phyloP scores from a whole-genome alignment of 129 eudicot genomes.

The Chrysanthemum makinoi region DNA sequence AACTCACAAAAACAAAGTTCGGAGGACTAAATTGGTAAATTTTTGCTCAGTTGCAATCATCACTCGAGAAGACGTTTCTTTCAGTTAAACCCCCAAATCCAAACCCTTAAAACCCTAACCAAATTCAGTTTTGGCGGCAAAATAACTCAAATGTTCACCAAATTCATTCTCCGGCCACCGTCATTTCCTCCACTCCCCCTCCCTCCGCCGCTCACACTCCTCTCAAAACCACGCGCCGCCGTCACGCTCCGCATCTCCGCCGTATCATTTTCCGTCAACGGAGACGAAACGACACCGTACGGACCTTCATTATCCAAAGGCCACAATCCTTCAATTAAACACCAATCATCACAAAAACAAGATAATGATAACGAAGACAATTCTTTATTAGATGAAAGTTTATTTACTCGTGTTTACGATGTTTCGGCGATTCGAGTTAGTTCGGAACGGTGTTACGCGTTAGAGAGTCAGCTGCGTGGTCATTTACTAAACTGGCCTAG shows the following conservation, averaged over 20 bases:
- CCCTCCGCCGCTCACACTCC: conserved; percentile 31
- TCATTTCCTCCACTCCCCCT: conserved; percentile 11
- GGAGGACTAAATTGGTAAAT: too few relatives aligned
- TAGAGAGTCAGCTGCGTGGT: conserved; percentile 77
- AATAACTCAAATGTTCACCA: conserved; percentile 34
- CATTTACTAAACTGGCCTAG: conserved; percentile 94
- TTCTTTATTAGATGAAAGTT: conserved; percentile 43
- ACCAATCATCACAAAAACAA: background rate
- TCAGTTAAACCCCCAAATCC: conserved; percentile 2
- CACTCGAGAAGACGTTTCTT: too few relatives aligned
- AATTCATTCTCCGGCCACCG: conserved; percentile 47
- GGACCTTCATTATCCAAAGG: conserved; percentile 88
- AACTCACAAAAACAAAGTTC: too few relatives aligned
- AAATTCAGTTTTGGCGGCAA: too few relatives aligned
- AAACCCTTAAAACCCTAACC: background rate
- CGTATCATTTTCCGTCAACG: conserved; percentile 26
- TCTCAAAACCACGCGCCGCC: conserved; percentile 22
- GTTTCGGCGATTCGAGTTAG: conserved; percentile 76
- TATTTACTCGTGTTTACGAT: conserved; percentile 63
- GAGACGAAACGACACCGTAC: conserved; percentile 38
- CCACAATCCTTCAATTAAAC: conserved; percentile 10
- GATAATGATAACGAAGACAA: background rate
- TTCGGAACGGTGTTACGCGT: conserved; percentile 55
- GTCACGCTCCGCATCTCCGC: conserved; percentile 27
- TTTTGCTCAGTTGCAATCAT: too few relatives aligned